Conservation (phyloP, 345 rosid species). For the Carallia pectinifolia region DNA sequence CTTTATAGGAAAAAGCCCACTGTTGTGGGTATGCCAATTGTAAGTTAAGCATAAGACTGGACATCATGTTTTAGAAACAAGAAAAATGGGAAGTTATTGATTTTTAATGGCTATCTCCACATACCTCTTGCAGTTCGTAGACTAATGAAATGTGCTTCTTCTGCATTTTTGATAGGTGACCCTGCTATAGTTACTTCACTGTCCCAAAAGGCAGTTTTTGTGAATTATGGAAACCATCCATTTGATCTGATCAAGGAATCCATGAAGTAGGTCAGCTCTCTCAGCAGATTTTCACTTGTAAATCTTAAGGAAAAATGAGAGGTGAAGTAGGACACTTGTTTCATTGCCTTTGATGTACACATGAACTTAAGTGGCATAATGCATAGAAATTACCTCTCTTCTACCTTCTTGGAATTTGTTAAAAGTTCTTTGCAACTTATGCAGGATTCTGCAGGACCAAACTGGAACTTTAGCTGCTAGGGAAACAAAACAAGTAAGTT, state of each 20-base stretch:
- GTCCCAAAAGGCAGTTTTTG: constrained; percentile 44
- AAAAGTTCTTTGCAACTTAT: constrained; percentile 8
- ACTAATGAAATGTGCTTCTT: constrained; percentile 11
- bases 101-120: neutral
- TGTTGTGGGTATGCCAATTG: neutral
- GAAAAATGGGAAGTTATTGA: neutral
- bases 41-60: neutral
- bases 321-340: neutral
- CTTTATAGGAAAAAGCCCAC: neutral
- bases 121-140: neutral
- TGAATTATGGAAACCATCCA: constrained; percentile 54
- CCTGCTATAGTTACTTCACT: constrained; percentile 41
- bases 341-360: neutral
- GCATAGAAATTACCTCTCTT: neutral
- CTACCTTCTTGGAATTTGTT: neutral
- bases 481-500: constrained; percentile 50
- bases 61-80: neutral
- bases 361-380: neutral
- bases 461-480: constrained; percentile 44
- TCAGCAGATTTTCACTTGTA: constrained; percentile 26
- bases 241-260: constrained; percentile 55
- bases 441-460: constrained; percentile 45
- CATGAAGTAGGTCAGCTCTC: constrained; percentile 51
- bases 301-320: neutral
- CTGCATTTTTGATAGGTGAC: constrained; percentile 41